phyloP scores from a whole-genome alignment of 2,329 filamentous ascomycete genomes.

The Colletotrichum lupini region DNA sequence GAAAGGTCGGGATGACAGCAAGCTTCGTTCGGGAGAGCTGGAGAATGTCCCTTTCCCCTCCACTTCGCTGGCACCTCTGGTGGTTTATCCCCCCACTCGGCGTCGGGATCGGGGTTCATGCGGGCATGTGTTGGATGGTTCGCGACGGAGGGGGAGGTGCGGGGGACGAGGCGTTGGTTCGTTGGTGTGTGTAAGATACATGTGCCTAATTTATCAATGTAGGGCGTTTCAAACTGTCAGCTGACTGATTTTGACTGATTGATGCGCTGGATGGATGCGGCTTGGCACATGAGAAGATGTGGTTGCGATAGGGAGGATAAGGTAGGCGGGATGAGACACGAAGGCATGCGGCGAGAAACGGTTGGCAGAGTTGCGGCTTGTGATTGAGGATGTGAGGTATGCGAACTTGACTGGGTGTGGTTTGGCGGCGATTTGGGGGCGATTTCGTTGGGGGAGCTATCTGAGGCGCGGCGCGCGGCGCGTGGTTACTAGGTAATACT shows the following conservation, averaged over 20 bases:
- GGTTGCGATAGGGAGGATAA: too few species aligned
- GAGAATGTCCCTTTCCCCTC: neutral
- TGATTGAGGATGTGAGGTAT: neutral
- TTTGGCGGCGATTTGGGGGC: neutral
- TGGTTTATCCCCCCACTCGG: neutral
- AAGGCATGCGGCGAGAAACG: neutral
- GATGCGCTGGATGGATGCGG: neutral
- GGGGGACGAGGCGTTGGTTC: neutral
- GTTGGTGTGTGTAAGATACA: neutral
- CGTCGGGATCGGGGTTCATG: neutral
- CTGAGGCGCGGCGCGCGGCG: too few species aligned
- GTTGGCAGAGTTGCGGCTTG: neutral
- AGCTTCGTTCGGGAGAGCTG: neutral
- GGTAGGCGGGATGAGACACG: too few species aligned
- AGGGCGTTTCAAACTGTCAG: neutral
- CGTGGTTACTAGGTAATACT: neutral
- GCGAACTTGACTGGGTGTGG: neutral
- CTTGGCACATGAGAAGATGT: neutral
- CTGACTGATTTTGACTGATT: neutral
- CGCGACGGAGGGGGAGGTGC: neutral
- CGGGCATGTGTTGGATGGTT: neutral
- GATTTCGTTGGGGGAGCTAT: neutral
- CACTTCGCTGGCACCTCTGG: neutral
- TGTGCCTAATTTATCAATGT: too few species aligned
- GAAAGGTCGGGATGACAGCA: neutral